Percentiles rank a stretch among this genome's conserved stretches.
phyloP scores from a whole-genome alignment of 805 yeast species.

The Candida pseudofarinosa region DNA sequence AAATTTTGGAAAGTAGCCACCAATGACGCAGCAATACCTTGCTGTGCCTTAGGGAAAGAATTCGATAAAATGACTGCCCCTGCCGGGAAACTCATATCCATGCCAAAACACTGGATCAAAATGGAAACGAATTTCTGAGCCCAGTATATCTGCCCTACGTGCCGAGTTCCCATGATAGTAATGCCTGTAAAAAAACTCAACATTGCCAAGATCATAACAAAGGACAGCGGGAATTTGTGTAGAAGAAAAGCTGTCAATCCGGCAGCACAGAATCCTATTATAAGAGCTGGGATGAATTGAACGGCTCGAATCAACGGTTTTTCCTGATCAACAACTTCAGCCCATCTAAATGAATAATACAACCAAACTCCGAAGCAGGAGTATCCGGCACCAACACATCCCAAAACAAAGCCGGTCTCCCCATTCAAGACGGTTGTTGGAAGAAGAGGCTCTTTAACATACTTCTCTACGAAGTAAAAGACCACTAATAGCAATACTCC shows the following conservation, averaged over 20 bases:
- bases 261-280: slow-evolving; percentile 56
- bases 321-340: slow-evolving; percentile 43
- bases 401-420: slow-evolving; percentile 46
- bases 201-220: slow-evolving; percentile 49
- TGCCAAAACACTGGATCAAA: slow-evolving; percentile 59
- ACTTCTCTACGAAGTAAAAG: slow-evolving; percentile 49
- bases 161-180: slow-evolving; percentile 50
- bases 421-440: slow-evolving; percentile 47
- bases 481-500: slow-evolving; percentile 39
- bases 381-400: slow-evolving; percentile 64
- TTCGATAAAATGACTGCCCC: slow-evolving; percentile 59
- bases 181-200: slow-evolving; percentile 49
- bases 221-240: slow-evolving; percentile 43
- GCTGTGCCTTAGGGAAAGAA: slow-evolving; percentile 56
- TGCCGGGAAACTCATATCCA: slow-evolving; percentile 79
- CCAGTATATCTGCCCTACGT: slow-evolving; percentile 59
- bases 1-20: slow-evolving; percentile 69
- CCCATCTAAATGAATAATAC: slow-evolving; percentile 51
- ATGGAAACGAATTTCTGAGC: slow-evolving; percentile 52
- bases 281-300: slow-evolving; percentile 21
- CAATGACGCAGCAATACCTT: slow-evolving; percentile 75
- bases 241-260: slow-evolving; percentile 46
- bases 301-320: slow-evolving; percentile 27
- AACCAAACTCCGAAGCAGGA: slow-evolving; percentile 71
- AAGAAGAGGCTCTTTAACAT: slow-evolving; percentile 47